A percentile compares a stretch with the other conserved stretches of the same genome.
These are phyloP conservation scores for Tolypocladium ovalisporum DNA, from an alignment of 2,329 filamentous ascomycete genomes.

Conservation along the genomic window DNA sequence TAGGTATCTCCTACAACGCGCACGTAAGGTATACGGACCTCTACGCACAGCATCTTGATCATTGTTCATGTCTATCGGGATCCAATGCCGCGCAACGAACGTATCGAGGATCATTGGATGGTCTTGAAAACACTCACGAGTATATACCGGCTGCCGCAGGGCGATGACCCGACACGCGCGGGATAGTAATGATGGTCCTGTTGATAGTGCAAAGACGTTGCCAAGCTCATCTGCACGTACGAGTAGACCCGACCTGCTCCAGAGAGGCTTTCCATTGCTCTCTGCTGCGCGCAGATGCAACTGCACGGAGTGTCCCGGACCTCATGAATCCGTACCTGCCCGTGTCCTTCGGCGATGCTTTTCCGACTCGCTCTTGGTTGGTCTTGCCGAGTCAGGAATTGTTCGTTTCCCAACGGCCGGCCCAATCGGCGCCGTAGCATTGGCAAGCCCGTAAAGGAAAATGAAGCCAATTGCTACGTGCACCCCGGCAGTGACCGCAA, in stretches of 20 bases:
- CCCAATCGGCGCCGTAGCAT: not conserved
- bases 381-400: not conserved
- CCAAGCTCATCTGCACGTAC: not conserved
- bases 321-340: not conserved
- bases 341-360: not conserved
- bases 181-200: too few relatives aligned
- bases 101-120: too few relatives aligned
- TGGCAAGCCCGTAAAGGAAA: not conserved
- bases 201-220: too few relatives aligned
- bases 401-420: not conserved
- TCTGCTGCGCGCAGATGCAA: not conserved
- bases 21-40: too few relatives aligned
- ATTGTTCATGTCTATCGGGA: too few relatives aligned
- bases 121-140: too few relatives aligned
- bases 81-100: too few relatives aligned
- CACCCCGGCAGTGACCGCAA: not conserved
- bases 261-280: not conserved
- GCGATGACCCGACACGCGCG: too few relatives aligned
- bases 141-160: too few relatives aligned
- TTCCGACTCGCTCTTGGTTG: not conserved
- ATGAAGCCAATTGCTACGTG: not conserved
- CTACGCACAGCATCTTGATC: too few relatives aligned
- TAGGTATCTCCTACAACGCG: too few relatives aligned
- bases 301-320: not conserved
- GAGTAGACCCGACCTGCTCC: not conserved